A percentile compares a stretch with the other conserved stretches of the same genome.
These are phyloP conservation scores for Onygenales sp. DNA, from an alignment of 2,329 filamentous ascomycete species.

Conservation along the genomic window DNA sequence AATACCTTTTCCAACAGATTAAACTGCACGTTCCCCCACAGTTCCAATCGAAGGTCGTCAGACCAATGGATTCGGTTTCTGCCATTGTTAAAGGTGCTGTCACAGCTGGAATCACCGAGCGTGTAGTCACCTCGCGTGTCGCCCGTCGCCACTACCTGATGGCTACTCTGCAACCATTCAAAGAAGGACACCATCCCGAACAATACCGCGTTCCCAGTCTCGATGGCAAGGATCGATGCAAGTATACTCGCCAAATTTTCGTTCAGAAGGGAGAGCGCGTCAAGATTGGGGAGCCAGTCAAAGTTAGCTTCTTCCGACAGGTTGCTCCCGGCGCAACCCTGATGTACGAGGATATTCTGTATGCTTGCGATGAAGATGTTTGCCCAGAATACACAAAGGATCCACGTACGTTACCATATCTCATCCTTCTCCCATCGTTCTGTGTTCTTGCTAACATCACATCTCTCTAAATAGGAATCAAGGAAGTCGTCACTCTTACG, in stretches of 20 bases:
- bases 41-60: constrained; percentile 96
- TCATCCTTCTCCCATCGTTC: neutral
- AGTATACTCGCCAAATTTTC: constrained; percentile 96
- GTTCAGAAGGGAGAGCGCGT: constrained; percentile 98
- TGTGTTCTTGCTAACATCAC: constrained; percentile 8
- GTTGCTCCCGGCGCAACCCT: constrained; percentile 93
- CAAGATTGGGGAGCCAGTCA: constrained; percentile 98
- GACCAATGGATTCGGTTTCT: constrained; percentile 97
- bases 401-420: constrained; percentile 64
- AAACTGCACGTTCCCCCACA: constrained; percentile 96
- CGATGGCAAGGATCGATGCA: constrained; percentile 96
- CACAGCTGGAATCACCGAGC: constrained; percentile 93
- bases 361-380: constrained; percentile 95
- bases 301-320: constrained; percentile 97
- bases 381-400: constrained; percentile 99
- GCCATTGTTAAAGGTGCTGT: constrained; percentile 98
- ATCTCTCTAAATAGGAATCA: constrained; percentile 60
- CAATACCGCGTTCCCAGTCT: constrained; percentile 94
- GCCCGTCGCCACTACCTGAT: constrained; percentile 97
- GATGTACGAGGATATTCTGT: constrained; percentile 98
- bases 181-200: constrained; percentile 96
- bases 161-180: constrained; percentile 97
- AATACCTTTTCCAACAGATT: constrained; percentile 99
- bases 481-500: constrained; percentile 95
- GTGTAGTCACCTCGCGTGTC: constrained; percentile 92